phyloP scores from a whole-genome alignment of 805 yeast species.

The Pichia heedii region DNA sequence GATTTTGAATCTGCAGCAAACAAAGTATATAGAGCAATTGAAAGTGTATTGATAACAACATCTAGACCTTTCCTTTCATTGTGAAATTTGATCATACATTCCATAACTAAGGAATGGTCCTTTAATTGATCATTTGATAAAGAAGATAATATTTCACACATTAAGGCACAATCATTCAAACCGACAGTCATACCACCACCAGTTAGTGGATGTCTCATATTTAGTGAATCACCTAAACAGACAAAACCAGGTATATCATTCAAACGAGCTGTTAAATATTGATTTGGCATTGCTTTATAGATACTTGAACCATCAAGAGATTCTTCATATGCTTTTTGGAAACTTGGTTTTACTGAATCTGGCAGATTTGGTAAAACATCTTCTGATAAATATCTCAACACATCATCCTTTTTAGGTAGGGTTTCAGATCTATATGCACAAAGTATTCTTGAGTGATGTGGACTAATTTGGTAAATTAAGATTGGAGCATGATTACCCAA shows the following conservation, averaged over 20 bases:
- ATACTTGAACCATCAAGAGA: constrained; percentile 32
- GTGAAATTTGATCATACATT: constrained; percentile 60
- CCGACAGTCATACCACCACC: constrained; percentile 99
- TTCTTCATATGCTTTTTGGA: constrained; percentile 46
- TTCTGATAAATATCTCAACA: constrained; percentile 47
- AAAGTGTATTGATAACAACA: constrained; percentile 79
- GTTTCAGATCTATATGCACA: constrained; percentile 75
- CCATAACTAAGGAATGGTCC: constrained; percentile 48
- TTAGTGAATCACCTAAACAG: constrained; percentile 85
- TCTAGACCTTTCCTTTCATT: constrained; percentile 68
- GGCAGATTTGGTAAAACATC: constrained; percentile 69
- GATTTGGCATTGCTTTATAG: constrained; percentile 88
- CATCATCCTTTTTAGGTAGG: constrained; percentile 55
- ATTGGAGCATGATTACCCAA: constrained; percentile 84
- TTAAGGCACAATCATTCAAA: constrained; percentile 67
- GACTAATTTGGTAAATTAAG: constrained; percentile 77
- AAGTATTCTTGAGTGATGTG: constrained; percentile 74
- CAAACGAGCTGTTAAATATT: constrained; percentile 69
- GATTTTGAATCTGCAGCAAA: constrained; percentile 78
- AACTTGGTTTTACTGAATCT: constrained; percentile 51
- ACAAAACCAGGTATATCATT: constrained; percentile 70
- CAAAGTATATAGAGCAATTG: constrained; percentile 80
- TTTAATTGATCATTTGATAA: constrained; percentile 42
- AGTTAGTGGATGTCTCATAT: constrained; percentile 96
- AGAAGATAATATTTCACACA: constrained; percentile 55